phyloP scores from a whole-genome alignment of 352 stramenopile genomes.

The Pythium sukuiense region DNA sequence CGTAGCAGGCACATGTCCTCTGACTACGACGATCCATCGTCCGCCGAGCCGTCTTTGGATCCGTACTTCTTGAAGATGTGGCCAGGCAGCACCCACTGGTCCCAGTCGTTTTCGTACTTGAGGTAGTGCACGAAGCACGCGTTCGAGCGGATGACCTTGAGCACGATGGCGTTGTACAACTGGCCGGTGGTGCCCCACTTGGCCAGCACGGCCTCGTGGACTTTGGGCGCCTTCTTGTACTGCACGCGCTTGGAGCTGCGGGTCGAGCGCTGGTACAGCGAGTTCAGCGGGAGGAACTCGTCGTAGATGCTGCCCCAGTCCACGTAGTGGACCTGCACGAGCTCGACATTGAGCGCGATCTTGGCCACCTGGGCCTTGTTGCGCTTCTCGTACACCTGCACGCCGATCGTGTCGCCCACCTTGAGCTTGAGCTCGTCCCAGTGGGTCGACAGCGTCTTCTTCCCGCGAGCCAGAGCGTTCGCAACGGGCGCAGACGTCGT shows the following conservation, averaged over 20 bases:
- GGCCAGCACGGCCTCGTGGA: conserved; percentile 75
- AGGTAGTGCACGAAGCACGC: conserved; percentile 80
- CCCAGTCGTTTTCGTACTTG: conserved; percentile 85
- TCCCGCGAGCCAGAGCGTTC: conserved; percentile 13
- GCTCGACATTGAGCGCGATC: conserved; percentile 64
- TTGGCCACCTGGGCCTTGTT: conserved; percentile 66
- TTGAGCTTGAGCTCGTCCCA: conserved; percentile 66
- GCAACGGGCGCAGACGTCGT: conserved; percentile 16
- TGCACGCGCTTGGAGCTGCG: conserved; percentile 48
- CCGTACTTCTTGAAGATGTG: conserved; percentile 81
- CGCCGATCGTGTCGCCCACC: conserved; percentile 64
- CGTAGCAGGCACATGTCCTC: neutral
- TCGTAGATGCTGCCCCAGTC: conserved; percentile 85
- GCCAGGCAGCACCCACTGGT: conserved; percentile 77
- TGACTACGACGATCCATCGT: neutral
- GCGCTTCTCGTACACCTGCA: conserved; percentile 77
- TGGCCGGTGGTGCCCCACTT: conserved; percentile 69
- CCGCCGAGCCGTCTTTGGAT: conserved; percentile 2
- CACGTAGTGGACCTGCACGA: conserved; percentile 79
- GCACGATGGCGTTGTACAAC: conserved; percentile 77
- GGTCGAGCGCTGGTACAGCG: conserved; percentile 53
- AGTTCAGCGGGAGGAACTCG: conserved; percentile 66
- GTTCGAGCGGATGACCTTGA: conserved; percentile 77
- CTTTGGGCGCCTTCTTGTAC: conserved; percentile 59
- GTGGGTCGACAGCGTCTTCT: conserved; percentile 38